A percentile compares a stretch with the other conserved stretches of the same genome.
phyloP scores from a whole-genome alignment of 1,139 yeast species.

The Nadsonia starkeyi-henricii region DNA sequence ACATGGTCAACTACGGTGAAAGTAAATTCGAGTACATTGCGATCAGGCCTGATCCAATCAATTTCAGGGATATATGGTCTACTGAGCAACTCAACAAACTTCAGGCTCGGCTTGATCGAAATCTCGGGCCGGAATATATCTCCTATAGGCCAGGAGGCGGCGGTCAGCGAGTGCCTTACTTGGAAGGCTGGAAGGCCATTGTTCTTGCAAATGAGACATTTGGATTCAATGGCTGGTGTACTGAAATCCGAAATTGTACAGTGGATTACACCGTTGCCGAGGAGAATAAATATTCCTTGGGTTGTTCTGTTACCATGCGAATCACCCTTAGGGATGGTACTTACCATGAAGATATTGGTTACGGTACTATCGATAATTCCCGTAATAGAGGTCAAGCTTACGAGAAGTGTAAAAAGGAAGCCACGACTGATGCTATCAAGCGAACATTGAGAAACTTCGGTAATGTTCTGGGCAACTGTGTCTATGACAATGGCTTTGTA shows the following conservation, averaged over 20 bases:
- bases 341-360: slow-evolving; percentile 66
- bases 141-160: slow-evolving; percentile 58
- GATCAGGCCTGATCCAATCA: too few species aligned
- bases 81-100: slow-evolving; percentile 7
- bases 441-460: slow-evolving; percentile 68
- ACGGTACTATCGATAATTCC: slow-evolving; percentile 58
- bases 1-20: slow-evolving; percentile 1
- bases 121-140: slow-evolving; percentile 80
- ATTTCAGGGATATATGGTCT: too few species aligned
- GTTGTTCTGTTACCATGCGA: slow-evolving; percentile 50
- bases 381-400: slow-evolving; percentile 50
- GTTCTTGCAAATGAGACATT: slow-evolving; percentile 48
- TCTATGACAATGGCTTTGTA: slow-evolving; percentile 47
- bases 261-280: slow-evolving; percentile 19
- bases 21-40: too few species aligned
- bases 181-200: slow-evolving; percentile 34
- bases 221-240: slow-evolving; percentile 56
- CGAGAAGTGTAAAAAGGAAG: slow-evolving; percentile 67
- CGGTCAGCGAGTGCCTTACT: slow-evolving; percentile 25
- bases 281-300: slow-evolving; percentile 37
- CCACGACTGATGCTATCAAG: slow-evolving; percentile 64
- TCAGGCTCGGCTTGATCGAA: slow-evolving; percentile 15
- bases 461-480: slow-evolving; percentile 61
- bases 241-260: slow-evolving; percentile 29
- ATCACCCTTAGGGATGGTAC: slow-evolving; percentile 61